Conservation (phyloP, 257 asterid species). For the Nicotiana undulata region DNA sequence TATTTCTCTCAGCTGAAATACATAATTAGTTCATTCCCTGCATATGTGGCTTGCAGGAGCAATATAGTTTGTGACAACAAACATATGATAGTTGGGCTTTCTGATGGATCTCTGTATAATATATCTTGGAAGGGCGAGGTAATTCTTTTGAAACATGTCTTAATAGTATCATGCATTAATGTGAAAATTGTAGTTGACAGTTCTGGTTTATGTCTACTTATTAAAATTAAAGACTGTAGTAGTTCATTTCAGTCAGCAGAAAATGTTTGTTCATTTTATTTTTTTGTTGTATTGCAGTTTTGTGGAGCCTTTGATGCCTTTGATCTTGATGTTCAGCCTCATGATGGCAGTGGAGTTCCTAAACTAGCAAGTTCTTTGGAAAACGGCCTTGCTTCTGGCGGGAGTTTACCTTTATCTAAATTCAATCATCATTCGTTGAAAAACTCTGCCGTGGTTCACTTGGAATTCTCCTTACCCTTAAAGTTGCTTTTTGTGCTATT, state of each 20-base stretch:
- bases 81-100: slow-evolving; percentile 82
- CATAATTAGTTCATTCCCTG: neutral
- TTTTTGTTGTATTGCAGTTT: slow-evolving; percentile 47
- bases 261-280: neutral
- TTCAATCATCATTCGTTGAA: slow-evolving; percentile 28
- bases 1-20: neutral
- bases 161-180: neutral
- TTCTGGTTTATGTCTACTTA: neutral
- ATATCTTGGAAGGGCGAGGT: slow-evolving; percentile 99
- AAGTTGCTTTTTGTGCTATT: slow-evolving; percentile 69
- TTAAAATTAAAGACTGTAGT: neutral
- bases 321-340: slow-evolving; percentile 38
- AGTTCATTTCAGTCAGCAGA: neutral
- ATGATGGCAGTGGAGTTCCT: slow-evolving; percentile 35
- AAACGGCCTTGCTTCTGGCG: slow-evolving; percentile 55
- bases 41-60: slow-evolving; percentile 62
- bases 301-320: slow-evolving; percentile 68
- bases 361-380: slow-evolving; percentile 39
- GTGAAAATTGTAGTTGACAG: neutral
- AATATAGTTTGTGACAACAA: slow-evolving; percentile 89
- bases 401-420: slow-evolving; percentile 30
- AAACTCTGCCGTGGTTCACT: slow-evolving; percentile 53
- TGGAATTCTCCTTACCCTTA: slow-evolving; percentile 58
- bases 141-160: slow-evolving; percentile 11
- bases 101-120: slow-evolving; percentile 93